Evolutionary conservation across 345 rosid genomes (phyloP), one percentile per base, ranked within the genome.

Genomic region (Dipteronia sinensis): DNA sequence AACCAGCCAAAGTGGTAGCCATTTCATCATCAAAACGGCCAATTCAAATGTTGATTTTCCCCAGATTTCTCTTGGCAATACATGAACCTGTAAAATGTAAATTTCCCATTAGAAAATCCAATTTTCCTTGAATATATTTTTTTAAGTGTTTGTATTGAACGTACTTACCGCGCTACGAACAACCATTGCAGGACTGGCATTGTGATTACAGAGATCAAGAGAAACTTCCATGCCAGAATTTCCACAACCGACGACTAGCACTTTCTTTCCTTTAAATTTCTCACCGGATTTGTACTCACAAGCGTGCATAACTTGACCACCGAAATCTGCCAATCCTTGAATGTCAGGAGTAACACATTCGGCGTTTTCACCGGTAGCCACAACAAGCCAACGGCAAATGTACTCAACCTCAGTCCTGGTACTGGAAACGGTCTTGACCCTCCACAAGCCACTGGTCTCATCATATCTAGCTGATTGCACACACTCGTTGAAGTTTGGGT

Each of bases 181-280:
- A 42, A 96, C 98, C 94, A 96, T 85, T 44, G 94, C 79, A 10
- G 98, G 97, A 19, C 64, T 77, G 19, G 97, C 98, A 73, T 85
- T 69, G 81, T 96, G 83, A 67, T 96, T 83, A 78, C 91, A 87
- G 1, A 96, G 92, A 81, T 96, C 98, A 72, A 96, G 97, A 67
- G 99, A 92, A 58, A 96, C 81, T 64, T 96, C 99, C 98, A 96
- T 92, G 77, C 98, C 99, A 6, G 99, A 96, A 82, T 96, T 96
- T 6, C 99, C 99, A 74, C 97, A 89, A 1, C 99, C 99, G 6
- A 96, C 94, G 42, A 96, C 99, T 0, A 96, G 85, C 1, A 94
- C 97, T 59, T 86, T 82, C 82, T 96, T 87, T 46, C 90, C 91
- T 40, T 73, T 63, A 72, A 86, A 94, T 64, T 86, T 87, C 70